phyloP scores from a whole-genome alignment of 257 asterid genomes.

The Solanum tarapatanum region DNA sequence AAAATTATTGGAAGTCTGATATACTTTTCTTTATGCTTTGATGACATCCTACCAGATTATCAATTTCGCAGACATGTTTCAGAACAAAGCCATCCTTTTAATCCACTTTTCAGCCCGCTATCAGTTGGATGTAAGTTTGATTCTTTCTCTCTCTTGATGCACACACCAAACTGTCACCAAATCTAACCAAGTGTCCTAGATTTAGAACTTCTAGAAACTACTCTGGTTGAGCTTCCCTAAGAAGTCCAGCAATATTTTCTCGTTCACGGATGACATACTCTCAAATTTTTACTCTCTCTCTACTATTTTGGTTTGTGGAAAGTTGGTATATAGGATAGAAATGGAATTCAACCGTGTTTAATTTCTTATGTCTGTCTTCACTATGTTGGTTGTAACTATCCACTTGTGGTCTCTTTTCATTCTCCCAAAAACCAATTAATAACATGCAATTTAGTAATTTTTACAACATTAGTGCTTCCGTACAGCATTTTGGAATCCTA shows the following conservation, averaged over 20 bases:
- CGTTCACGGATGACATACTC: neutral
- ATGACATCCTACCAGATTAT: constrained; percentile 34
- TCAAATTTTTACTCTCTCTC: neutral
- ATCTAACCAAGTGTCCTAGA: neutral
- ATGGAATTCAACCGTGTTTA: neutral
- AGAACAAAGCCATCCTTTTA: constrained; percentile 85
- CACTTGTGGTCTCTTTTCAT: neutral
- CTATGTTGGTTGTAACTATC: neutral
- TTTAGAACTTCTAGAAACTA: neutral
- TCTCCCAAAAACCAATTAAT: neutral
- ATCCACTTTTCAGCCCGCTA: constrained; percentile 98
- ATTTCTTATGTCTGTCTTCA: neutral
- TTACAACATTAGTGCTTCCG: neutral
- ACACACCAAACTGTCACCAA: neutral
- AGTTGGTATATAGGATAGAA: neutral
- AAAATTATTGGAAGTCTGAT: neutral
- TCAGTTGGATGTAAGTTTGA: constrained; percentile 59
- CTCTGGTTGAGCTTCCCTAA: neutral
- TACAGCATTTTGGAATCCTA: neutral
- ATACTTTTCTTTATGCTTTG: neutral
- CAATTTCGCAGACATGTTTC: constrained; percentile 43
- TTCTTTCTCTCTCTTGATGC: neutral
- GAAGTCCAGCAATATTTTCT: neutral
- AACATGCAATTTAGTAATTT: neutral
- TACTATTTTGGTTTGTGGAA: neutral